Base-by-base conservation (phyloP, 2,329 filamentous ascomycete species). In the Cladosporium sp. region DNA sequence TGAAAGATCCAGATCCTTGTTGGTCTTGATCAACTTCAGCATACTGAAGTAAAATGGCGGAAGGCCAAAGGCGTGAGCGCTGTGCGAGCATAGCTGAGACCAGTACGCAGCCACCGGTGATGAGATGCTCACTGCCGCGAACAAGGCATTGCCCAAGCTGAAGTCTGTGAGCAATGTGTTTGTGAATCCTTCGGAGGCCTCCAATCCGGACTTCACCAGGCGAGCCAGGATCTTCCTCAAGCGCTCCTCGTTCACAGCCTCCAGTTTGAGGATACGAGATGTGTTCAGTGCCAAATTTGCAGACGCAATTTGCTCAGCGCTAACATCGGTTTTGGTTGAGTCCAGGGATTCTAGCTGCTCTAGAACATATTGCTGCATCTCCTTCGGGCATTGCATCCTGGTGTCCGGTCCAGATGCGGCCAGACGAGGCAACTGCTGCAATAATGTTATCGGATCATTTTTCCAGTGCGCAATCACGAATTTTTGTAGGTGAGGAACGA, bases 401-500 rank as follows among this genome's bases (percentile, higher is more conserved):
- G 57, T 7, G 7, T 59, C 64, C 10, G 57, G 26, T 28, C 55
- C 55, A 18, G 64, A 54, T 30, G 55, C 49, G 36, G 47, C 55
- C 24, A 65, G 30, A 41, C 64, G 64, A 54, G 64, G 64, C 44
- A 65, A 47, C 21, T 64, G 61, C 30, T 64, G 61, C 36, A 64
- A 30, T 10, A 64, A 55, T 12, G 61, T 38, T 18, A 51, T 57
- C 18, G 61, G 61, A 10, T 64, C 61, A 5, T 57, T 15, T 57
- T 70, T 86, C 92, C 92, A 96, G 71, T 91, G 88, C 7, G 84
- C 84, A 36, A 88, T 82, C 68, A 97, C 84, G 73, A 95, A 97
- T 86, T 87, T 92, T 77, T 96, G 92, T 71, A 98, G 93, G 66
- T 91, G 88, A 44, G 88, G 89, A 8, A 93, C 83, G 36, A 96